Evolutionary conservation across 2,329 filamentous ascomycete species (phyloP).

Genomic region (Xylariales sp.): DNA sequence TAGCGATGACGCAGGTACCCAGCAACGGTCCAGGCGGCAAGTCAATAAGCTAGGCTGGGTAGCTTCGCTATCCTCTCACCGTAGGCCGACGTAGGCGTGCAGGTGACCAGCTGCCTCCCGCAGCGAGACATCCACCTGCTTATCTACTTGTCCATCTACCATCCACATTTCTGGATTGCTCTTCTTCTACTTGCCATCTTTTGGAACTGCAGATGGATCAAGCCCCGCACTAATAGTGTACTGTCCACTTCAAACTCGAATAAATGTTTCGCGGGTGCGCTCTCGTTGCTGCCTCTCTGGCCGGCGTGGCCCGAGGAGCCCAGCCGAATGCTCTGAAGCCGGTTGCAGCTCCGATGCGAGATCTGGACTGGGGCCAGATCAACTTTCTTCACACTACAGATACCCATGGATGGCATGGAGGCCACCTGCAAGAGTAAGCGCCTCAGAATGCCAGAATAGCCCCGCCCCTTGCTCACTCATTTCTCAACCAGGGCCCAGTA

Average conservation of each 20-base stretch:
- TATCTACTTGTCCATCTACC: neutral
- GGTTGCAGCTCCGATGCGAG: conserved; percentile 74
- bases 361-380: conserved; percentile 86
- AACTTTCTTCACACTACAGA: conserved; percentile 98
- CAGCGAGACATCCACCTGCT: too few species aligned
- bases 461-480: neutral
- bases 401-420: conserved; percentile 92
- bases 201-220: too few species aligned
- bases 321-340: conserved; percentile 81
- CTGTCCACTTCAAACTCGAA: too few species aligned
- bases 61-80: too few species aligned
- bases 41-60: too few species aligned
- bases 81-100: conserved; percentile 3
- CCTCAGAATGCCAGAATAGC: neutral
- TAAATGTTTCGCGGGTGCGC: conserved; percentile 26
- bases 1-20: conserved; percentile 10
- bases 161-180: neutral
- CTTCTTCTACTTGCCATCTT: neutral
- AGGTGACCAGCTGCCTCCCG: too few species aligned
- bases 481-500: conserved; percentile 68
- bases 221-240: too few species aligned
- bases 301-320: conserved; percentile 39
- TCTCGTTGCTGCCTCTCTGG: conserved; percentile 33
- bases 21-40: too few species aligned
- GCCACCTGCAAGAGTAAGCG: conserved; percentile 81